A percentile compares a stretch with the other conserved stretches of the same genome.
Conservation (phyloP, 345 rosid genomes). For the Cardamine chenopodiifolia region DNA sequence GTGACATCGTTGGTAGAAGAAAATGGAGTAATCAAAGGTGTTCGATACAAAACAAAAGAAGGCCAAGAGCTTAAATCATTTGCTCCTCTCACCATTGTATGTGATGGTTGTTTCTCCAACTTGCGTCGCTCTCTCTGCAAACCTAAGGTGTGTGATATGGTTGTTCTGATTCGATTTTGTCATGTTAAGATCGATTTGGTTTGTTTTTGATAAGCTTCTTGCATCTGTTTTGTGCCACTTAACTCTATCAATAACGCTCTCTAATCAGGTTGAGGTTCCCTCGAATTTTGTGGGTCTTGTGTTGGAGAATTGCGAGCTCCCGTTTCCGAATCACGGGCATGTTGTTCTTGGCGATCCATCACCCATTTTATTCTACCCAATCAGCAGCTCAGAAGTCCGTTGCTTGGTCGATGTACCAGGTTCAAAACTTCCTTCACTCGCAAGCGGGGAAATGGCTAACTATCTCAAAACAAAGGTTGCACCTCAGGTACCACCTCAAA, state of each 20-base stretch:
- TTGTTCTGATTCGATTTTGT: background rate
- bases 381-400: constrained; percentile 55
- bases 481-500: constrained; percentile 49
- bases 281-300: constrained; percentile 56
- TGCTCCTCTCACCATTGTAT: constrained; percentile 62
- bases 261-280: constrained; percentile 54
- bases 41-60: constrained; percentile 58
- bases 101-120: constrained; percentile 68
- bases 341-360: constrained; percentile 60
- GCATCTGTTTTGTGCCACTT: background rate
- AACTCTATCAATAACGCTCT: constrained; percentile 23
- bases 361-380: constrained; percentile 58
- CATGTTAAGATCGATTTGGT: background rate
- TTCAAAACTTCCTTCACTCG: constrained; percentile 50
- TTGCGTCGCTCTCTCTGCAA: constrained; percentile 62
- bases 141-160: constrained; percentile 46
- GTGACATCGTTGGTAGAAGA: constrained; percentile 56
- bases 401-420: constrained; percentile 60
- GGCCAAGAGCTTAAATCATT: constrained; percentile 47
- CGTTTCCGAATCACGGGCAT: constrained; percentile 54
- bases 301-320: constrained; percentile 56
- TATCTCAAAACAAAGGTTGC: constrained; percentile 48
- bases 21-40: constrained; percentile 53
- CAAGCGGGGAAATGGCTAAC: constrained; percentile 54
- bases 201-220: background rate